phyloP scores from a whole-genome alignment of 306 rosid species.

The Carpinus viminea region DNA sequence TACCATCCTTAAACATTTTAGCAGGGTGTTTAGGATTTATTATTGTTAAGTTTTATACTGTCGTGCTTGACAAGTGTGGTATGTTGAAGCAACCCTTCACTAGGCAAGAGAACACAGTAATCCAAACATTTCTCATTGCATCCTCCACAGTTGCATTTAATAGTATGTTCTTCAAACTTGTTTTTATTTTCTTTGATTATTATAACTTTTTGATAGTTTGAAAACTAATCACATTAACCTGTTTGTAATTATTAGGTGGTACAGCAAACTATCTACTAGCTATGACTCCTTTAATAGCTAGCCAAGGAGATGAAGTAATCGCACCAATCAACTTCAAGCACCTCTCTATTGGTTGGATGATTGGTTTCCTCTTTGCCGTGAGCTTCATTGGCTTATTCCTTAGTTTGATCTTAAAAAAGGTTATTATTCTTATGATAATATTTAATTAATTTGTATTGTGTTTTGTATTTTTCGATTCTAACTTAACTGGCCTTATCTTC shows the following conservation, averaged over 20 bases:
- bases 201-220: background rate
- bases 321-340: constrained; percentile 53
- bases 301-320: constrained; percentile 49
- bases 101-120: too few species aligned
- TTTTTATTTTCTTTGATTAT: background rate
- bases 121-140: too few species aligned
- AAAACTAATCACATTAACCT: background rate
- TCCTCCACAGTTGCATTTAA: too few species aligned
- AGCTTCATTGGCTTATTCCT: constrained; percentile 78
- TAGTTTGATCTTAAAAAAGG: constrained; percentile 74
- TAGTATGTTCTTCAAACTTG: too few species aligned
- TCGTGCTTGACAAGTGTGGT: too few species aligned
- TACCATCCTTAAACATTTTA: constrained; percentile 55
- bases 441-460: too few species aligned
- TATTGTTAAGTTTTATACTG: constrained; percentile 45
- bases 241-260: constrained; percentile 49
- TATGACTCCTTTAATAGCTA: constrained; percentile 65
- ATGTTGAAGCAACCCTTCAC: too few species aligned
- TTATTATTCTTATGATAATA: background rate
- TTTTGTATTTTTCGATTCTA: too few species aligned
- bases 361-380: constrained; percentile 64
- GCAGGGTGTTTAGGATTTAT: constrained; percentile 74
- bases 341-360: constrained; percentile 67
- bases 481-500: too few species aligned
- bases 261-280: constrained; percentile 70